Conservation (phyloP, 371 early-diverging fungal genomes). For the Rhizomucor pusillus region DNA sequence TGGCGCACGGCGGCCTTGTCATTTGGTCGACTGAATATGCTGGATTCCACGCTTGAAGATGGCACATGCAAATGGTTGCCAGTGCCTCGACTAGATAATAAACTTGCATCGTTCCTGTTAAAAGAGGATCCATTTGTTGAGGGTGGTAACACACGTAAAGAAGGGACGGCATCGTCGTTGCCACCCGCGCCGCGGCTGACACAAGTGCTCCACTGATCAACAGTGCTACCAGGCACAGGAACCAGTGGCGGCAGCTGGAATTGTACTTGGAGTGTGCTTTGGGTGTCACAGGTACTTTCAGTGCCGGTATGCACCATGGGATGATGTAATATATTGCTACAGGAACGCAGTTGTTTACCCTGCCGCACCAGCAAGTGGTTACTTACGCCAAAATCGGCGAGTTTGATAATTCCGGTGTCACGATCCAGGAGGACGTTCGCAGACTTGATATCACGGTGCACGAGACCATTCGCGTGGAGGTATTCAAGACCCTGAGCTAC, state of each 20-base stretch:
- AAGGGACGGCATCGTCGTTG: constrained; percentile 33
- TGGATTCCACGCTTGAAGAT: not conserved
- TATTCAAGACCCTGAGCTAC: constrained; percentile 86
- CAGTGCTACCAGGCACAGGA: not conserved
- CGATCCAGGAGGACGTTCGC: constrained; percentile 88
- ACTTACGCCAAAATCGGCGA: constrained; percentile 52
- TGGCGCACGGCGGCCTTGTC: constrained; percentile 29
- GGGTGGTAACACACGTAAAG: constrained; percentile 14
- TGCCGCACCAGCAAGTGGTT: constrained; percentile 20
- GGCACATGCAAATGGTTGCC: not conserved
- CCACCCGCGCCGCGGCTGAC: not conserved
- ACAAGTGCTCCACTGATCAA: not conserved
- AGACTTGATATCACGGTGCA: constrained; percentile 97
- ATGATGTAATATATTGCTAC: not conserved
- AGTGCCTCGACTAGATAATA: too few species aligned
- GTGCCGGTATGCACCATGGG: not conserved
- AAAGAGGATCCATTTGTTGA: constrained; percentile 1
- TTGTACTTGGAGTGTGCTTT: too few species aligned
- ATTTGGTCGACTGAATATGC: constrained; percentile 4
- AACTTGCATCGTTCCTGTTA: not conserved
- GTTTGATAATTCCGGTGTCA: constrained; percentile 39
- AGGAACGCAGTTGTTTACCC: not conserved
- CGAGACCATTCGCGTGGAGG: constrained; percentile 87
- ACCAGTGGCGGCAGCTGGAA: too few species aligned
- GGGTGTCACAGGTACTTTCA: not conserved